These are phyloP conservation scores for Phialocephala subalpina DNA, from an alignment of 2,329 filamentous ascomycete genomes.

Conservation along the genomic window DNA sequence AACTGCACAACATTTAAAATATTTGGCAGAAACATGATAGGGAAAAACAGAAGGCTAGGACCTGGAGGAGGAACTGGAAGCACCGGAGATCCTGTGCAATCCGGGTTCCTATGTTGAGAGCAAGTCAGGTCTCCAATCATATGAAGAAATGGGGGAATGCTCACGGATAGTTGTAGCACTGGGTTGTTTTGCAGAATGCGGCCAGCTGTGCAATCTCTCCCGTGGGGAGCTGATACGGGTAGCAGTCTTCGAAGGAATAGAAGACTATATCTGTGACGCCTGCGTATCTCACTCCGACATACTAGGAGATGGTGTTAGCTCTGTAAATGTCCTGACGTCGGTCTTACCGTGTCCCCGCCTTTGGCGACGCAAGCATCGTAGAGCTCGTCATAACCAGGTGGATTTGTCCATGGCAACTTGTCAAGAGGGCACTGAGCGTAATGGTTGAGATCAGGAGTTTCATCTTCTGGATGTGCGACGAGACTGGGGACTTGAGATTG, in stretches of 20 bases:
- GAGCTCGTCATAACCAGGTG: neutral
- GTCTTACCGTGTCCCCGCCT: neutral
- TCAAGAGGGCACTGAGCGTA: neutral
- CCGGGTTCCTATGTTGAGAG: neutral
- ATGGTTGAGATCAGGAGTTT: neutral
- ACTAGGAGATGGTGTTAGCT: neutral
- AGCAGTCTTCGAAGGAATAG: conserved; percentile 7
- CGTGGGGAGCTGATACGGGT: conserved; percentile 4
- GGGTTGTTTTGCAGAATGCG: conserved; percentile 14
- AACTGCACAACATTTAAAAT: conserved; percentile 6
- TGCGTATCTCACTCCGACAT: conserved; percentile 12
- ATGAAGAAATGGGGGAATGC: neutral
- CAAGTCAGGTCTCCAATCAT: neutral
- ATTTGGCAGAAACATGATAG: conserved; percentile 5
- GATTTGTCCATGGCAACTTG: neutral
- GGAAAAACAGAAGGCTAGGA: neutral
- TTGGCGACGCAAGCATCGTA: neutral
- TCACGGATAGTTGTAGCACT: conserved; percentile 12
- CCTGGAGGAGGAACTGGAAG: neutral
- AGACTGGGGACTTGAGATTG: too few relatives aligned
- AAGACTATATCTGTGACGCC: neutral
- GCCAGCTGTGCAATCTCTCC: conserved; percentile 3
- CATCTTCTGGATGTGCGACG: neutral
- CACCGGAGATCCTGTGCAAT: conserved; percentile 2
- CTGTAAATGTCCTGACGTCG: neutral